A percentile compares a stretch with the other conserved stretches of the same genome.
phyloP scores from a whole-genome alignment of 768 basidiomycete genomes.

The Gloeostereum incarnatum region DNA sequence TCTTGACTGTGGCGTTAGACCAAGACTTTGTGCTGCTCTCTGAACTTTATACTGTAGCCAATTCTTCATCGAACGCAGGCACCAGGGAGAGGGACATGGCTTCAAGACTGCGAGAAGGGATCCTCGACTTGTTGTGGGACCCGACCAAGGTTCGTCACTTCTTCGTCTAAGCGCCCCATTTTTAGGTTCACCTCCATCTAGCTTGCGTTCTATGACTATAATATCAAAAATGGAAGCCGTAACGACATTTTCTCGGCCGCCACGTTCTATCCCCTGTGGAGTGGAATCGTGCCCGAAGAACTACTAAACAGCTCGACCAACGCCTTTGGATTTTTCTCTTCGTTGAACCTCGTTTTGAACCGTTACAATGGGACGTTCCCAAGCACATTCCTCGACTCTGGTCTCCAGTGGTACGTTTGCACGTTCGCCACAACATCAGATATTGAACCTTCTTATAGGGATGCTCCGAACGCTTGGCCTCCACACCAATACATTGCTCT shows the following conservation, averaged over 20 bases:
- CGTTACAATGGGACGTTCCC: constrained; percentile 87
- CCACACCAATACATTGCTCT: constrained; percentile 78
- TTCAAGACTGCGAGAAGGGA: constrained; percentile 46
- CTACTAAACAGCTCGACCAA: constrained; percentile 44
- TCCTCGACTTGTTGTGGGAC: constrained; percentile 88
- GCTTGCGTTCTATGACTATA: constrained; percentile 91
- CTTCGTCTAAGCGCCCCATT: neutral
- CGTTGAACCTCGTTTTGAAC: constrained; percentile 70
- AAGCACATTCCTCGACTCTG: constrained; percentile 66
- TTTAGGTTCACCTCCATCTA: neutral
- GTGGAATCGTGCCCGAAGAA: constrained; percentile 72
- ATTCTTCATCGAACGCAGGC: constrained; percentile 29
- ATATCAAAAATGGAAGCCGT: constrained; percentile 56
- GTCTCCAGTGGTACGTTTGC: constrained; percentile 63
- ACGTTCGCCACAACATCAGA: neutral
- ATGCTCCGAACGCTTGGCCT: constrained; percentile 86
- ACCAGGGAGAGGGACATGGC: too few species aligned
- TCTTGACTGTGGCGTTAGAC: constrained; percentile 28
- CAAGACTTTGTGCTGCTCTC: constrained; percentile 55
- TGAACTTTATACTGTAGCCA: constrained; percentile 36
- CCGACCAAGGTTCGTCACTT: constrained; percentile 40
- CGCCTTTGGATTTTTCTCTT: constrained; percentile 66
- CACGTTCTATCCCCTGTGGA: constrained; percentile 83
- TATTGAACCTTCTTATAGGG: constrained; percentile 31
- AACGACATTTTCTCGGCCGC: constrained; percentile 64